phyloP scores from a whole-genome alignment of 495 filamentous ascomycete genomes.

The Penicillium dipodomyicola region DNA sequence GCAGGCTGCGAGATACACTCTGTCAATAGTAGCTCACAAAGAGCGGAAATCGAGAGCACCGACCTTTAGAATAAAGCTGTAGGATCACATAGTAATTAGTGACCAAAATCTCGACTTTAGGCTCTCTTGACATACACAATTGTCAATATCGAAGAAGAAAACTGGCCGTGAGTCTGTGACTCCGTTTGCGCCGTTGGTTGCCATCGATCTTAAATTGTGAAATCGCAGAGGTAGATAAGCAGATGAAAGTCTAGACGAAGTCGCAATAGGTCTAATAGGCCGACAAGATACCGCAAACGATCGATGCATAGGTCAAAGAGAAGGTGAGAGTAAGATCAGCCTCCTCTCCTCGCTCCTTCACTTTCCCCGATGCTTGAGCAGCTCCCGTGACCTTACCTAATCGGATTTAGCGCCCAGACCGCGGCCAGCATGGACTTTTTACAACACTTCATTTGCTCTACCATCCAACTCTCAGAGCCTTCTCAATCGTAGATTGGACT shows the following conservation, averaged over 20 bases:
- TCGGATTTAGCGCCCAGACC: slow-evolving; percentile 15
- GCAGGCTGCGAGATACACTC: slow-evolving; percentile 42
- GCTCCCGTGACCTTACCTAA: slow-evolving; percentile 26
- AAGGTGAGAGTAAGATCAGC: background rate
- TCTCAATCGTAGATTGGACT: slow-evolving; percentile 8
- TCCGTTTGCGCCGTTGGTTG: slow-evolving; percentile 22
- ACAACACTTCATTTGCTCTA: slow-evolving; percentile 2
- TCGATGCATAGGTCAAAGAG: slow-evolving; percentile 20
- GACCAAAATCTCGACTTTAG: background rate
- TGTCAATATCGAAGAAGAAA: slow-evolving; percentile 96
- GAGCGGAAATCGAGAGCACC: slow-evolving; percentile 7
- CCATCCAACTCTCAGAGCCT: background rate
- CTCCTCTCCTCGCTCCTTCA: background rate
- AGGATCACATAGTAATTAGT: slow-evolving; percentile 9
- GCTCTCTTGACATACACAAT: slow-evolving; percentile 64
- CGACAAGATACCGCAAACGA: slow-evolving; percentile 13
- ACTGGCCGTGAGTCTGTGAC: slow-evolving; percentile 51
- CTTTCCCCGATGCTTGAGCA: background rate
- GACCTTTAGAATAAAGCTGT: slow-evolving; percentile 56
- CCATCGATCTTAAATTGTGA: slow-evolving; percentile 22
- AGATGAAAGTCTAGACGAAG: slow-evolving; percentile 4
- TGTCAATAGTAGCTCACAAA: slow-evolving; percentile 12
- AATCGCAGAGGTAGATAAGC: background rate
- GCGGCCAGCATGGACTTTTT: slow-evolving; percentile 17
- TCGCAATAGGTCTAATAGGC: slow-evolving; percentile 11